Evolutionary conservation across 2,329 filamentous ascomycete species (phyloP).

Genomic region (Cytospora schulzeri): DNA sequence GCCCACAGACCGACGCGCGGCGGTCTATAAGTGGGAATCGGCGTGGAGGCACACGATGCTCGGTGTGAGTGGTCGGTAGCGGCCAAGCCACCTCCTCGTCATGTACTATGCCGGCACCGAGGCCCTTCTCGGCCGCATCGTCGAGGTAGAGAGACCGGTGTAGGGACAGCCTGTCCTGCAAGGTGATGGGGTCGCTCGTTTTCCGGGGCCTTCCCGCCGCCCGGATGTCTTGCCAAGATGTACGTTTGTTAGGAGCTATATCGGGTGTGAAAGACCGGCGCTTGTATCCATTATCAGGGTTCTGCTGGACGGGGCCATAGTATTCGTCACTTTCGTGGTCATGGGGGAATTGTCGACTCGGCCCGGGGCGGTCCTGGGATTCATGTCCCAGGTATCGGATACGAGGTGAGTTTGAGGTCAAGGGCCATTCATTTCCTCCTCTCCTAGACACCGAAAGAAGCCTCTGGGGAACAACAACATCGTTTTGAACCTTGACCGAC

Average conservation of each 20-base stretch:
- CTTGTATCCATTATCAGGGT: conserved; percentile 9
- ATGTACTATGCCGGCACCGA: neutral
- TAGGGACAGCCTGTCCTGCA: conserved; percentile 5
- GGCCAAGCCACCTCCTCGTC: neutral
- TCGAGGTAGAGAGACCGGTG: conserved; percentile 4
- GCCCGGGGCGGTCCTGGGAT: conserved; percentile 4
- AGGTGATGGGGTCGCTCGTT: conserved; percentile 5
- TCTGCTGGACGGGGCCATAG: conserved; percentile 6
- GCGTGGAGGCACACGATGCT: neutral
- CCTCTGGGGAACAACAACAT: conserved; percentile 17
- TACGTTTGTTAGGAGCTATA: neutral
- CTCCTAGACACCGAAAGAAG: conserved; percentile 15
- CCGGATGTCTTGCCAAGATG: conserved; percentile 7
- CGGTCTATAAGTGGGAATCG: conserved; percentile 3
- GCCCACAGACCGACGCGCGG: neutral
- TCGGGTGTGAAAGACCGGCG: conserved; percentile 8
- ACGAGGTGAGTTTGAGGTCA: conserved; percentile 3
- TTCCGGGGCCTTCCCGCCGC: conserved; percentile 1
- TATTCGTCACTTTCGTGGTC: neutral
- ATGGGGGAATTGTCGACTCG: conserved; percentile 2
- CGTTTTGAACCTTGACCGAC: conserved; percentile 18
- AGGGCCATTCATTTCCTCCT: conserved; percentile 1
- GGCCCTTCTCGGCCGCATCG: neutral
- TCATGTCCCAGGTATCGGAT: conserved; percentile 5
- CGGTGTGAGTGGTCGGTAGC: neutral